Evolutionary conservation across 495 filamentous ascomycete genomes (phyloP).

Genomic region (Amniculicola lignicola): DNA sequence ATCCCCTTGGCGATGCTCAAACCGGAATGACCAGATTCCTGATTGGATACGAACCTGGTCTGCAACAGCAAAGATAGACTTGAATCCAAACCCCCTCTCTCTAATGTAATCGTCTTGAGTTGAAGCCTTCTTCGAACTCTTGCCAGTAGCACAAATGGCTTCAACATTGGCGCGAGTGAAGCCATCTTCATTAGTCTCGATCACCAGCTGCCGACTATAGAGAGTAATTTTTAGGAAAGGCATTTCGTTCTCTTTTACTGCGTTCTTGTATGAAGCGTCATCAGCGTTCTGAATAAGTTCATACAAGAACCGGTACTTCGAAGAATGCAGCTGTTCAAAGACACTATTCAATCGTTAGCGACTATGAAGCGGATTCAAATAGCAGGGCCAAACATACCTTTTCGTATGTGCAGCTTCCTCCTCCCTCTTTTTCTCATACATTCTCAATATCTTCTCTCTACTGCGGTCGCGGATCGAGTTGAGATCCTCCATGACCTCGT

Average conservation of each 20-base stretch:
- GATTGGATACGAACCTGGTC: slow-evolving; percentile 51
- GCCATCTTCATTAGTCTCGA: slow-evolving; percentile 48
- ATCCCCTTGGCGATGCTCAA: slow-evolving; percentile 34
- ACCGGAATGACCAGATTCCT: slow-evolving; percentile 48
- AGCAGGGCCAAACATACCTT: background rate
- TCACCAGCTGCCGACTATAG: slow-evolving; percentile 30
- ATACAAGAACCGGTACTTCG: slow-evolving; percentile 24
- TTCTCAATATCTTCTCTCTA: slow-evolving; percentile 1
- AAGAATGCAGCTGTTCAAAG: slow-evolving; percentile 13
- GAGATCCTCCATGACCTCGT: background rate
- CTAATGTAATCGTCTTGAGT: slow-evolving; percentile 47
- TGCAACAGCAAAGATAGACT: slow-evolving; percentile 51
- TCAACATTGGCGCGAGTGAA: slow-evolving; percentile 43
- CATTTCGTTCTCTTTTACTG: background rate
- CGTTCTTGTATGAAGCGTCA: slow-evolving; percentile 3
- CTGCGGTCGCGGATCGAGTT: background rate
- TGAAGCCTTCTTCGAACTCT: slow-evolving; percentile 43
- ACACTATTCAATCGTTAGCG: background rate
- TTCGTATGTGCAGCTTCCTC: slow-evolving; percentile 9
- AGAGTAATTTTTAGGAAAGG: slow-evolving; percentile 28
- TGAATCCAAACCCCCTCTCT: slow-evolving; percentile 54
- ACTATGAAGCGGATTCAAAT: background rate
- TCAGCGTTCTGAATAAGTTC: slow-evolving; percentile 26
- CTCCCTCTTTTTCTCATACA: background rate
- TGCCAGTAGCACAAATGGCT: slow-evolving; percentile 42